These are phyloP conservation scores for Lachnellula hyalina DNA, from an alignment of 2,329 filamentous ascomycete species.

Conservation along the genomic window DNA sequence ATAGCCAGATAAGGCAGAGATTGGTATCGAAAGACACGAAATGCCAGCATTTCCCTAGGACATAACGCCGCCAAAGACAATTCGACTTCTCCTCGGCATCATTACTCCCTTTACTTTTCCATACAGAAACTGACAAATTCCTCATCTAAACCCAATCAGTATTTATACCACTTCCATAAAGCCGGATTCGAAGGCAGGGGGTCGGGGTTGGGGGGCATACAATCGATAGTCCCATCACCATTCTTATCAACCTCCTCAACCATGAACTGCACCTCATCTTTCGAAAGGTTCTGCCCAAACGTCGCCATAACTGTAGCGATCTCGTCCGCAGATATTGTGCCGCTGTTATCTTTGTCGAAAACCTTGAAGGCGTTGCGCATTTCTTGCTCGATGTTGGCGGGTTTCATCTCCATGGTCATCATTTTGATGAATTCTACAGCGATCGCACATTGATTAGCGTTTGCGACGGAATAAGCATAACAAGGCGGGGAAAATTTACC, in stretches of 20 bases:
- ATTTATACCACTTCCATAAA: too few species aligned
- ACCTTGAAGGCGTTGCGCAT: slow-evolving; percentile 61
- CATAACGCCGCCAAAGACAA: too few species aligned
- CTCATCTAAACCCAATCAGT: too few species aligned
- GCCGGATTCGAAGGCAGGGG: too few species aligned
- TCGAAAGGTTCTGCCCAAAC: slow-evolving; percentile 59
- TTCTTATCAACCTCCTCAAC: slow-evolving; percentile 60
- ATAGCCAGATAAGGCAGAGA: too few species aligned
- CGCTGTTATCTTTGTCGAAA: slow-evolving; percentile 61
- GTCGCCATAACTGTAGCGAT: slow-evolving; percentile 59
- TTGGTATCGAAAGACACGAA: too few species aligned
- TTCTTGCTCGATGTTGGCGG: slow-evolving; percentile 58
- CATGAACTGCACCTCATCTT: slow-evolving; percentile 62
- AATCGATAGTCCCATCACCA: slow-evolving; percentile 60
- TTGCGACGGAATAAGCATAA: not conserved
- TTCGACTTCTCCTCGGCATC: too few species aligned
- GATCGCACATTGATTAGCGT: not conserved
- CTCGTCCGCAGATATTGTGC: slow-evolving; percentile 59
- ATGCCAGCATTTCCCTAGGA: too few species aligned
- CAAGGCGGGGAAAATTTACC: slow-evolving; percentile 33
- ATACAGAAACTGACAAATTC: too few species aligned
- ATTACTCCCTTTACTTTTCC: too few species aligned
- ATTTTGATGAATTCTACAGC: slow-evolving; percentile 58
- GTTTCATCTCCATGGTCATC: slow-evolving; percentile 59
- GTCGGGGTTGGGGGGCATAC: slow-evolving; percentile 34